Percentiles rank a stretch among this genome's conserved stretches.
Conservation (phyloP, 805 yeast genomes). For the Yamadazyma endophytica region DNA sequence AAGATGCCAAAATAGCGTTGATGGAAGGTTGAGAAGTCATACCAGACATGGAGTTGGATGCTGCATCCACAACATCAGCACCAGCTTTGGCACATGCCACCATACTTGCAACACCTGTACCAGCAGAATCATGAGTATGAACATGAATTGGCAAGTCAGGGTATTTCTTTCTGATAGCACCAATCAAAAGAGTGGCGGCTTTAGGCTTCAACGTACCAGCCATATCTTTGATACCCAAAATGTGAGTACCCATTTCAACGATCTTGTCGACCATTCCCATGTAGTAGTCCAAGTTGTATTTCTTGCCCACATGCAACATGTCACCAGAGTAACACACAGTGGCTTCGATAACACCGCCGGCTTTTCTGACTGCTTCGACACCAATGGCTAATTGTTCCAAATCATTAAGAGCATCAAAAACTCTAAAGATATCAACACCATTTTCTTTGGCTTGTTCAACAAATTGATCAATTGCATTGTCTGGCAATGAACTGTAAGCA, state of each 20-base stretch:
- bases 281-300: slow-evolving; percentile 91
- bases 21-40: slow-evolving; percentile 97
- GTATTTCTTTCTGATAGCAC: slow-evolving; percentile 76
- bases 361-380: slow-evolving; percentile 94
- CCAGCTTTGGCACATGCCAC: slow-evolving; percentile 93
- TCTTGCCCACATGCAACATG: slow-evolving; percentile 93
- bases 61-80: slow-evolving; percentile 97
- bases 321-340: slow-evolving; percentile 99
- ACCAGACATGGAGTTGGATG: slow-evolving; percentile 96
- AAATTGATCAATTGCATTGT: slow-evolving; percentile 97
- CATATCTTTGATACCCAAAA: slow-evolving; percentile 98
- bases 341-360: slow-evolving; percentile 98
- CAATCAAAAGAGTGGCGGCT: slow-evolving; percentile 81
- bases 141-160: slow-evolving; percentile 97
- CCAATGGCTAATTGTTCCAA: slow-evolving; percentile 96
- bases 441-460: slow-evolving; percentile 90
- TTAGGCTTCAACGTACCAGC: slow-evolving; percentile 97
- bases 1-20: slow-evolving; percentile 86
- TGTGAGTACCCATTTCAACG: slow-evolving; percentile 92
- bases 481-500: slow-evolving; percentile 96
- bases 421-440: slow-evolving; percentile 98
- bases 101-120: slow-evolving; percentile 98
- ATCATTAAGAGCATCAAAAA: slow-evolving; percentile 95
- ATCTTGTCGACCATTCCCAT: slow-evolving; percentile 74
- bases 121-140: slow-evolving; percentile 99